These are phyloP conservation scores for Rhizopogon sp. DNA, from an alignment of 768 basidiomycete genomes.

Conservation along the genomic window DNA sequence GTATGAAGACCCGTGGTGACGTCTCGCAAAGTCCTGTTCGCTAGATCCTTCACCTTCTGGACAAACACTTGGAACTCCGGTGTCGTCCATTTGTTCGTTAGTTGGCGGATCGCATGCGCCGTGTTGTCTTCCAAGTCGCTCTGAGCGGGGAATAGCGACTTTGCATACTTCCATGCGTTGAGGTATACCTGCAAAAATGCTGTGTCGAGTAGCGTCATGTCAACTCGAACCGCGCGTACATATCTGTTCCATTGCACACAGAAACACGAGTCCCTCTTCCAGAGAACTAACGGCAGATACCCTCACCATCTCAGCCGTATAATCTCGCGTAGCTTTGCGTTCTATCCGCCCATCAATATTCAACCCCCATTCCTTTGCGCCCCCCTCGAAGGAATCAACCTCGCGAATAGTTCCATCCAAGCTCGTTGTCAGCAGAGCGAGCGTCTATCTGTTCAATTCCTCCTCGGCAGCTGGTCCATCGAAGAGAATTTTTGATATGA, in stretches of 20 bases:
- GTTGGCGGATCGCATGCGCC: slow-evolving; percentile 32
- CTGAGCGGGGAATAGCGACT: slow-evolving; percentile 8
- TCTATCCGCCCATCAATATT: slow-evolving; percentile 45
- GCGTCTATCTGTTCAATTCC: slow-evolving; percentile 25
- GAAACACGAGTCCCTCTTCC: slow-evolving; percentile 62
- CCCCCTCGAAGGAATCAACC: slow-evolving; percentile 56
- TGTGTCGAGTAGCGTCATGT: background rate
- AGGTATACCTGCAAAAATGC: slow-evolving; percentile 50
- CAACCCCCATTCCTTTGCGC: slow-evolving; percentile 40
- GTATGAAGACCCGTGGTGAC: background rate
- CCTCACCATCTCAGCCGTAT: slow-evolving; percentile 67
- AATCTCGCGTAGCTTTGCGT: slow-evolving; percentile 59
- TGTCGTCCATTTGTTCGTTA: slow-evolving; percentile 61
- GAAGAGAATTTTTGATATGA: slow-evolving; percentile 56
- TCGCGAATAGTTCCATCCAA: slow-evolving; percentile 56
- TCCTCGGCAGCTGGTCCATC: slow-evolving; percentile 7
- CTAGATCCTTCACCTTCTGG: slow-evolving; percentile 39
- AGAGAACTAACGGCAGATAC: slow-evolving; percentile 40
- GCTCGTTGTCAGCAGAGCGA: slow-evolving; percentile 46
- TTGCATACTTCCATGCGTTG: slow-evolving; percentile 59
- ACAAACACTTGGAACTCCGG: slow-evolving; percentile 52
- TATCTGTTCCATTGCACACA: slow-evolving; percentile 81
- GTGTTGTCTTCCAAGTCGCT: slow-evolving; percentile 9
- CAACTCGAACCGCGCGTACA: slow-evolving; percentile 1
- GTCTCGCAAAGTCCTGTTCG: slow-evolving; percentile 29